Evolutionary conservation across 2,329 filamentous ascomycete species (phyloP), one percentile per base, ranked within the genome.

Genomic region (Epichloe coenophiala): DNA sequence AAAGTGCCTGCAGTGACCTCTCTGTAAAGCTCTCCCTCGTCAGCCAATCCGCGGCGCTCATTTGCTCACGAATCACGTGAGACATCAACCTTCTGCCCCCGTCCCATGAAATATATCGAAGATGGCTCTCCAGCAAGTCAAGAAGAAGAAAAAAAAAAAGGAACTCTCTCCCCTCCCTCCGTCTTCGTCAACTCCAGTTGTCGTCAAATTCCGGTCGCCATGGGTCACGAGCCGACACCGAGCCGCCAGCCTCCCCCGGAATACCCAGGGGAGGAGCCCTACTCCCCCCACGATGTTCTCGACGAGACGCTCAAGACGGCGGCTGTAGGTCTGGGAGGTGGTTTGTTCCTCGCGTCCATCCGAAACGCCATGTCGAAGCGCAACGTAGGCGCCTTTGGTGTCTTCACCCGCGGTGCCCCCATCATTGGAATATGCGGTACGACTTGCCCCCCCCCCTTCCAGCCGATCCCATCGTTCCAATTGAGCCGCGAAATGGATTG

Each of bases 361-460:
- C 86, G 90, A 73, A 97, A 95, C 73, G 88, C 89, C 53, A 77
- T 96, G 59, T 77, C 83, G 50, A 89, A 82, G 73, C 77, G 80
- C 65, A 95, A 95, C 68, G 74, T 93, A 57, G 88, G 89, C 60
- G 77, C 83, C 55, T 80, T 84, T 73, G 86, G 86, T 58, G 77
- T 95, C 61, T 83, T 97, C 65, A 86, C 86, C 45, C 80, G 81
- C 61, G 84, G 82, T 51, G 90, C 89, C 57, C 74, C 83, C 62
- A 84, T 84, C 47, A 85, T 91, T 63, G 84, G 67, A 44, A 60
- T 69, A 39, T 61, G 61, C 55, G 60, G 67, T 69, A 65, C 47
- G 64, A 8, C 7, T 19, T 17, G 19, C 45, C 7, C 11, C n/a
- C 23, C 5, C 6, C 1, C 19, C 19, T 6, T 4, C 6, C 4